Conservation (phyloP, 2,329 filamentous ascomycete species). For the Fusarium marasasianum region DNA sequence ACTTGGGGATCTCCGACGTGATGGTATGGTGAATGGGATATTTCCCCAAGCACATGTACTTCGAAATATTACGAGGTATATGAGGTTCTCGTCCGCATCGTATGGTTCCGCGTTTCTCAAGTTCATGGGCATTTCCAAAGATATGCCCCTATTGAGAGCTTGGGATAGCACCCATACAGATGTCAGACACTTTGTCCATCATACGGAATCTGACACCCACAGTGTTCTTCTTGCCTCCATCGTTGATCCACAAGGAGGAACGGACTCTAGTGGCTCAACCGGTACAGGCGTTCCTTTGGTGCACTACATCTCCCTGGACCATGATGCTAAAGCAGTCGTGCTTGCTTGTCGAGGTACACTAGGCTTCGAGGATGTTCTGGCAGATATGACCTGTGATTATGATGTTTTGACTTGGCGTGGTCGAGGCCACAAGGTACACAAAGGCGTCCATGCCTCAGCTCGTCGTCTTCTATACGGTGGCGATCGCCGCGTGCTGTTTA, state of each 20-base stretch:
- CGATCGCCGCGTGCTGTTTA: slow-evolving; percentile 72
- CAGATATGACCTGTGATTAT: slow-evolving; percentile 79
- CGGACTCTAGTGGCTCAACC: slow-evolving; percentile 71
- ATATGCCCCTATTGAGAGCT: slow-evolving; percentile 55
- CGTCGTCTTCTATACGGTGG: slow-evolving; percentile 72
- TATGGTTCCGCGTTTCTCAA: slow-evolving; percentile 72
- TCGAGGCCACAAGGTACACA: slow-evolving; percentile 74
- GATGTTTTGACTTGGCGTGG: slow-evolving; percentile 72
- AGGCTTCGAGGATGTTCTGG: slow-evolving; percentile 77
- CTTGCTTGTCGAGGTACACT: slow-evolving; percentile 77
- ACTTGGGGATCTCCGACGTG: slow-evolving; percentile 58
- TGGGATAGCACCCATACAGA: slow-evolving; percentile 65
- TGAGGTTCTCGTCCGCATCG: slow-evolving; percentile 72
- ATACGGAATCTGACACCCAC: slow-evolving; percentile 66
- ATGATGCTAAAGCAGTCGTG: slow-evolving; percentile 76
- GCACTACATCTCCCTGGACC: slow-evolving; percentile 77
- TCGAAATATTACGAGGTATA: slow-evolving; percentile 70
- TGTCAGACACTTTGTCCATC: slow-evolving; percentile 70
- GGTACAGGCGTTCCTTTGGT: slow-evolving; percentile 75
- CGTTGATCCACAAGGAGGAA: slow-evolving; percentile 73
- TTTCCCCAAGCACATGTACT: slow-evolving; percentile 69
- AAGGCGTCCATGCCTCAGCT: slow-evolving; percentile 78
- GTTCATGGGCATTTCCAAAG: slow-evolving; percentile 68
- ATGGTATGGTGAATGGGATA: slow-evolving; percentile 65
- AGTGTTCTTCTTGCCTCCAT: slow-evolving; percentile 75